phyloP scores from a whole-genome alignment of 73 alveolate genomes.

The Tetrahymena malaccensis region DNA sequence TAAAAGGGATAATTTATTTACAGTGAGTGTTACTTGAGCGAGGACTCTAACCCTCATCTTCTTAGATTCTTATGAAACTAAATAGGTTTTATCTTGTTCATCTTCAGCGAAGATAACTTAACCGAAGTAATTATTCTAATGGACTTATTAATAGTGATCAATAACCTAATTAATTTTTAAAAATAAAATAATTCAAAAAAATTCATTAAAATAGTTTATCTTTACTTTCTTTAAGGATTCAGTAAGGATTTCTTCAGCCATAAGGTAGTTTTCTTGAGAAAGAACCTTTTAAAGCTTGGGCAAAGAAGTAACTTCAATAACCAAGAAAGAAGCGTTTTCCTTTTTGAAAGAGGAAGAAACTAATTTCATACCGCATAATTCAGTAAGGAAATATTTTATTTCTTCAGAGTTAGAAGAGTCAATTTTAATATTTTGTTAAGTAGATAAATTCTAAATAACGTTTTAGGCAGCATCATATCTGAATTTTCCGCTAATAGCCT shows the following conservation, averaged over 20 bases:
- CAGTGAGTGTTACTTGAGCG: background rate
- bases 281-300: background rate
- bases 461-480: background rate
- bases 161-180: background rate
- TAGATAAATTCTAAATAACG: background rate
- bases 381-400: background rate
- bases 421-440: background rate
- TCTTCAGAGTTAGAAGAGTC: background rate
- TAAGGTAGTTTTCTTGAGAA: background rate
- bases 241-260: background rate
- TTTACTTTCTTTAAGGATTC: background rate
- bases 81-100: background rate
- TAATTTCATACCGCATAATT: background rate
- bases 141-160: background rate
- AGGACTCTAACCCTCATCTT: background rate
- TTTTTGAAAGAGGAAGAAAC: background rate
- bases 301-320: background rate
- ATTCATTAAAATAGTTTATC: background rate
- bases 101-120: background rate
- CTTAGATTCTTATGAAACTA: background rate
- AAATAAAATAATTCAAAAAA: background rate
- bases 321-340: background rate
- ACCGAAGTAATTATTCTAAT: background rate
- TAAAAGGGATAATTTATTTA: background rate
- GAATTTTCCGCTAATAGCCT: background rate